A percentile compares a stretch with the other conserved stretches of the same genome.
phyloP scores from a whole-genome alignment of 2,329 filamentous ascomycete species.

The Rugonectria rugulosa region DNA sequence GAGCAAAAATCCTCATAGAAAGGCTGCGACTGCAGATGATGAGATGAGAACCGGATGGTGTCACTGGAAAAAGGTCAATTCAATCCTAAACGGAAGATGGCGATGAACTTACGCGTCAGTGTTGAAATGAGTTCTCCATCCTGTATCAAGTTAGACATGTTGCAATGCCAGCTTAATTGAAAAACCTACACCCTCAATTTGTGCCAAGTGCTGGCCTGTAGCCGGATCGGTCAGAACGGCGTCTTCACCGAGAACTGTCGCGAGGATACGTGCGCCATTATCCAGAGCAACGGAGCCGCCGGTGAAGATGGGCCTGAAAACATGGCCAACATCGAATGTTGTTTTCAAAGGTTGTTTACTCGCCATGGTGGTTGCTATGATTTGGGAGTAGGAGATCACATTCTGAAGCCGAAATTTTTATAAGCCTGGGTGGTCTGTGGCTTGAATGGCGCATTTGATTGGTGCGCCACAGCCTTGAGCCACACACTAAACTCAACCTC shows the following conservation, averaged over 20 bases:
- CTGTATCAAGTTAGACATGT: constrained; percentile 49
- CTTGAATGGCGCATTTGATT: not conserved
- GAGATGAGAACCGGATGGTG: constrained; percentile 86
- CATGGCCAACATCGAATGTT: constrained; percentile 84
- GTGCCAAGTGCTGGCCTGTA: constrained; percentile 81
- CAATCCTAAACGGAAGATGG: constrained; percentile 24
- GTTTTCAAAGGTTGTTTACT: constrained; percentile 75
- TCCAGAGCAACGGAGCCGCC: constrained; percentile 88
- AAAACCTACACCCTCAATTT: constrained; percentile 79
- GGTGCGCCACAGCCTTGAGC: constrained; percentile 7
- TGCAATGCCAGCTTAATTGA: not conserved
- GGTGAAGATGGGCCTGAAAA: constrained; percentile 92
- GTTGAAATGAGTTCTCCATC: constrained; percentile 84
- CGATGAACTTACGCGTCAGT: constrained; percentile 61
- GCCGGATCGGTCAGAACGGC: constrained; percentile 84
- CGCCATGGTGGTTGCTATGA: constrained; percentile 53
- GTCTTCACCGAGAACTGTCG: constrained; percentile 91
- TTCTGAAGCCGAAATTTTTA: constrained; percentile 36
- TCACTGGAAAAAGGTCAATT: constrained; percentile 63
- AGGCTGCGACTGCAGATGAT: constrained; percentile 94
- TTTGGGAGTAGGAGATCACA: constrained; percentile 27
- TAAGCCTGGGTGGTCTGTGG: constrained; percentile 12
- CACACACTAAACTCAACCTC: constrained; percentile 4
- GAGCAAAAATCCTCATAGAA: constrained; percentile 88
- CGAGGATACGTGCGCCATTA: constrained; percentile 80